These are phyloP conservation scores for Drechslerella coelobrocha DNA, from an alignment of 2,329 filamentous ascomycete genomes.

Conservation along the genomic window DNA sequence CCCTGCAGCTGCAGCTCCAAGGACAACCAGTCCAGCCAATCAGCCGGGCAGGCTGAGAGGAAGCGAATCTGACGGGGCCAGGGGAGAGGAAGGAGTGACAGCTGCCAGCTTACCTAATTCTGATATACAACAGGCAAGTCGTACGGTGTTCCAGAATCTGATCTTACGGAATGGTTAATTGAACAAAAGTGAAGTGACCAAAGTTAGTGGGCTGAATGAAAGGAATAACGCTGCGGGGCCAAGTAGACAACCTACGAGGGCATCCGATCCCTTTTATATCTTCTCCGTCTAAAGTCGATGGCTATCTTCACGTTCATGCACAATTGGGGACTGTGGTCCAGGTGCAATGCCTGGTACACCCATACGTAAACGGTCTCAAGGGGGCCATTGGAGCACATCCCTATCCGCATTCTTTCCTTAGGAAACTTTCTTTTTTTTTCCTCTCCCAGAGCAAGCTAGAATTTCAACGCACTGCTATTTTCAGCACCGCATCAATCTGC, in stretches of 20 bases:
- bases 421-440: neutral
- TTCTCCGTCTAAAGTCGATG: neutral
- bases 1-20: no score
- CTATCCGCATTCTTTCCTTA: neutral
- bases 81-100: neutral
- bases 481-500: conserved; percentile 16
- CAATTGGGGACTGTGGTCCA: neutral
- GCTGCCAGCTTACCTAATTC: neutral
- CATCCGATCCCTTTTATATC: conserved; percentile 18
- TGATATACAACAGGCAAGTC: neutral
- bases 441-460: conserved; percentile 1
- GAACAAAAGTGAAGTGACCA: neutral
- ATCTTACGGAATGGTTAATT: neutral
- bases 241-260: neutral
- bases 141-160: neutral
- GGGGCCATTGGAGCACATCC: neutral
- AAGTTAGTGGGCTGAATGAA: neutral
- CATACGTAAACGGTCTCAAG: conserved; percentile 31
- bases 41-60: neutral
- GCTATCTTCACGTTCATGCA: neutral
- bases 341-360: neutral
- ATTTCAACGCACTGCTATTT: conserved; percentile 14
- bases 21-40: no score
- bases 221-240: neutral
- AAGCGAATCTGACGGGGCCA: conserved; percentile 1